Percentiles rank a stretch among this genome's conserved stretches.
These are phyloP conservation scores for Gamsiella multidivaricata DNA, from an alignment of 192 early-diverging fungal species.

Conservation along the genomic window DNA sequence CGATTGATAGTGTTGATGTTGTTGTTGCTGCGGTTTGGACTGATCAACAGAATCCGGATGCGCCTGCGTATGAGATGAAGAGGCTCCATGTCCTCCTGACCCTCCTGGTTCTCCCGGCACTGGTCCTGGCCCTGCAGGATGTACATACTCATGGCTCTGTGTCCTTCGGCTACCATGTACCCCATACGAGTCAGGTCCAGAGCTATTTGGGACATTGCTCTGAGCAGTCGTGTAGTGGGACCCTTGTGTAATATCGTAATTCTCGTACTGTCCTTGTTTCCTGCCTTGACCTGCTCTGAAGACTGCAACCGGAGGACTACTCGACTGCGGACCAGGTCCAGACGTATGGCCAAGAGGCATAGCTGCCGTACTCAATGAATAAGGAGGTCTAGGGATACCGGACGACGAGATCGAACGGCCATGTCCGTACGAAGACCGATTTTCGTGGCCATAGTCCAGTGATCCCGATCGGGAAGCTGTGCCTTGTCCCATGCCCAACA, in stretches of 20 bases:
- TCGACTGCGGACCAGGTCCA: neutral
- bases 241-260: neutral
- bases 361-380: neutral
- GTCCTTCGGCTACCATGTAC: too few relatives aligned
- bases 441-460: slow-evolving; percentile 1
- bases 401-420: slow-evolving; percentile 7
- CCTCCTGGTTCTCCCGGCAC: neutral
- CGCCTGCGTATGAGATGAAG: neutral
- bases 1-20: neutral
- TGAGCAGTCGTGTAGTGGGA: neutral
- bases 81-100: neutral
- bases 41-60: neutral
- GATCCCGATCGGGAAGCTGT: neutral
- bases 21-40: neutral
- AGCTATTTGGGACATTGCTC: neutral
- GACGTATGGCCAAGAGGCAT: neutral
- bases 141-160: neutral
- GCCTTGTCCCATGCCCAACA: neutral
- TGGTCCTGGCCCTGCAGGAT: neutral
- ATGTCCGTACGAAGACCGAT: slow-evolving; percentile 12
- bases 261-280: neutral
- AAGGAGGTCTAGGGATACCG: neutral
- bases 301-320: neutral
- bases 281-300: neutral
- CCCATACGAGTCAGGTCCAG: neutral